These are phyloP conservation scores for Helianthus tuberosus DNA, from an alignment of 129 eudicot species.

Conservation along the genomic window DNA sequence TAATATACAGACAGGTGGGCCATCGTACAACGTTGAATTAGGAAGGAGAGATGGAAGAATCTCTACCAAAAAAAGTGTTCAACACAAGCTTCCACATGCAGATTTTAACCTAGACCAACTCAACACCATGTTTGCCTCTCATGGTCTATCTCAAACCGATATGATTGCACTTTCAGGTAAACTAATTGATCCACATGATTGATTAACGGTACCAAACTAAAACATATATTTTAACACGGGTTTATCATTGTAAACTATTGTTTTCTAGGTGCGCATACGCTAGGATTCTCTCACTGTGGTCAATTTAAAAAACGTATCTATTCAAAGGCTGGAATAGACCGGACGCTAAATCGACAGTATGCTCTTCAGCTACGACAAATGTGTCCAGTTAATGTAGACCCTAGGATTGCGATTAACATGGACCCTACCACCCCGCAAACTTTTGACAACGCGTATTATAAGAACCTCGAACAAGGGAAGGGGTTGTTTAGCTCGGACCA, in stretches of 20 bases:
- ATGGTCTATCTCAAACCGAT: constrained; percentile 77
- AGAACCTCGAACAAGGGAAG: constrained; percentile 67
- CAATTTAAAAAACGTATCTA: constrained; percentile 66
- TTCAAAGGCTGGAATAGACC: constrained; percentile 50
- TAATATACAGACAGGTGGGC: constrained; percentile 76
- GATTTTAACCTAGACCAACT: constrained; percentile 63
- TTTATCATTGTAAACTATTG: not conserved
- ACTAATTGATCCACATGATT: not conserved
- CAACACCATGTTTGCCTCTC: constrained; percentile 49
- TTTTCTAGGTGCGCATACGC: constrained; percentile 74
- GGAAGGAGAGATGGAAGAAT: constrained; percentile 86
- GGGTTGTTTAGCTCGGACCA: constrained; percentile 80
- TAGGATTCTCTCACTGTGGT: constrained; percentile 87
- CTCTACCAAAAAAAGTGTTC: constrained; percentile 65
- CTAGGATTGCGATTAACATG: constrained; percentile 76
- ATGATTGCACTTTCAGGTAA: constrained; percentile 90
- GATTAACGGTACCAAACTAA: not conserved
- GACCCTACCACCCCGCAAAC: constrained; percentile 72
- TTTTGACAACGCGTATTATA: constrained; percentile 77
- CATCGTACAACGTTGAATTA: constrained; percentile 61
- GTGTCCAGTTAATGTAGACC: constrained; percentile 75
- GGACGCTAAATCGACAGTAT: constrained; percentile 52
- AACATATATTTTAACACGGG: not conserved
- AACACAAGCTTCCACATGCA: constrained; percentile 55
- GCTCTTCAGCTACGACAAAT: constrained; percentile 60